Base-by-base conservation (phyloP, 257 asterid genomes). In the Nicotiana otophora region DNA sequence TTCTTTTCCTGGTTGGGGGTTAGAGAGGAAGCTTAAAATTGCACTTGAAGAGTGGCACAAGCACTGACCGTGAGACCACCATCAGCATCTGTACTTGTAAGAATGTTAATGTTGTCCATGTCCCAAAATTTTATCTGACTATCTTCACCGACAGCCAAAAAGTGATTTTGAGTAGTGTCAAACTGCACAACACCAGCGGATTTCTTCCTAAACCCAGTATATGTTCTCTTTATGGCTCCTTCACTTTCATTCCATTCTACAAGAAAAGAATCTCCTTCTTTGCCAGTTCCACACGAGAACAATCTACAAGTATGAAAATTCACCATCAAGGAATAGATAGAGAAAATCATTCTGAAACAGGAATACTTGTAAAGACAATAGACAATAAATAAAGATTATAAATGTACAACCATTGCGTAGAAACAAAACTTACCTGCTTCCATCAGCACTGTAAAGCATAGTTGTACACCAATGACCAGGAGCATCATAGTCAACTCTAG, bases 241-340 rank as follows among this genome's bases (percentile, higher is more conserved):
- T 94, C 99, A 92, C 98, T 96, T 88, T 96, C 99, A 88, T 96
- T 96, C 99, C 99, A 96, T 84, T 96, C 99, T 81, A 94, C 99
- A 80, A 96, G 94, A 87, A 86, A 92, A 36, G 99, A 91, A 58
- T 96, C 99, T 20, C 99, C 99, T 55, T 93, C 99, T 88, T 96
- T 96, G 84, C 99, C 91, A 42, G 98, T 94, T 88, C 99, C 99
- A 89, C 99, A 94, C 46, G 99, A 96, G 92, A 96, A 96, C 92
- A 96, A 86, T 88, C 99, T 96, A 88, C 75, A 88, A 85, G 78
- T 20, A 48, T 62, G 85, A 48, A 63, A 76, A 51, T 58, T 58
- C n/a, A 67, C 51, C 83, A 58, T 83, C 64, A 65, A 86, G 42
- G n/a, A 61, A 65, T 33, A 58, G 54, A 26, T 74, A 54, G 48